Percentiles rank a stretch among this genome's conserved stretches.
These are phyloP conservation scores for Nemania sp. DNA, from an alignment of 2,329 filamentous ascomycete species.

Conservation along the genomic window DNA sequence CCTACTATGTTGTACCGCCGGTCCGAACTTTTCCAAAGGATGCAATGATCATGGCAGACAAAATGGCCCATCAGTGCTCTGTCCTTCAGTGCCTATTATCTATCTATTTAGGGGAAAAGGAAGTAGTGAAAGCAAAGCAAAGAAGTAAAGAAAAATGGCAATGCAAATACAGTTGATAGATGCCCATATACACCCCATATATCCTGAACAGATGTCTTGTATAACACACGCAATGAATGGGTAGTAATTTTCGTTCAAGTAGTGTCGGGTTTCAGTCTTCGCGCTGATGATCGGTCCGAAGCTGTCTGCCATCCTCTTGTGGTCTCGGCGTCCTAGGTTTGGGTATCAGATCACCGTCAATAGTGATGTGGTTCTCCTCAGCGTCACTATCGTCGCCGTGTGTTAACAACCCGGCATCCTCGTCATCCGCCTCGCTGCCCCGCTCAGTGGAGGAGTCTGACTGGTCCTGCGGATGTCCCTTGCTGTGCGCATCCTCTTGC, in stretches of 20 bases:
- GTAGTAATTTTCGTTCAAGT: constrained; percentile 11
- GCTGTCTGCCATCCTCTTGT: constrained; percentile 27
- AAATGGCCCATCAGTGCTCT: not conserved
- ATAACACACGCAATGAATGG: constrained; percentile 26
- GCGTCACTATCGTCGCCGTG: constrained; percentile 44
- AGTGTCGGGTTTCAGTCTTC: constrained; percentile 30
- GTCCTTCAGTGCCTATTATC: not conserved
- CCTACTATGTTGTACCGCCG: too few relatives aligned
- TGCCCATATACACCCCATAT: constrained; percentile 14
- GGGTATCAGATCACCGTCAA: constrained; percentile 48
- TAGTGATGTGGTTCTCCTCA: constrained; percentile 45
- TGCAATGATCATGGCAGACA: too few relatives aligned
- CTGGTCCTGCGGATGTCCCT: constrained; percentile 39
- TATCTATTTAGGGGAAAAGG: not conserved
- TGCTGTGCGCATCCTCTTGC: constrained; percentile 53
- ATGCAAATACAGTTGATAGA: constrained; percentile 21
- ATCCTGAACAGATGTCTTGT: constrained; percentile 17
- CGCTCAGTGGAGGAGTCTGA: constrained; percentile 45
- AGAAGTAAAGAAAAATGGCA: not conserved
- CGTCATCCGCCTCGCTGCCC: constrained; percentile 50
- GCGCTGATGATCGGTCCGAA: constrained; percentile 33
- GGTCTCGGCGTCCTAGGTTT: constrained; percentile 38
- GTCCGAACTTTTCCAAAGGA: not conserved
- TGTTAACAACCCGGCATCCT: constrained; percentile 51
- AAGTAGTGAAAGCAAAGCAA: not conserved